Evolutionary conservation across 1,284 basidiomycete genomes (phyloP), one percentile per base, ranked within the genome.

Genomic region (Irpex sp.): DNA sequence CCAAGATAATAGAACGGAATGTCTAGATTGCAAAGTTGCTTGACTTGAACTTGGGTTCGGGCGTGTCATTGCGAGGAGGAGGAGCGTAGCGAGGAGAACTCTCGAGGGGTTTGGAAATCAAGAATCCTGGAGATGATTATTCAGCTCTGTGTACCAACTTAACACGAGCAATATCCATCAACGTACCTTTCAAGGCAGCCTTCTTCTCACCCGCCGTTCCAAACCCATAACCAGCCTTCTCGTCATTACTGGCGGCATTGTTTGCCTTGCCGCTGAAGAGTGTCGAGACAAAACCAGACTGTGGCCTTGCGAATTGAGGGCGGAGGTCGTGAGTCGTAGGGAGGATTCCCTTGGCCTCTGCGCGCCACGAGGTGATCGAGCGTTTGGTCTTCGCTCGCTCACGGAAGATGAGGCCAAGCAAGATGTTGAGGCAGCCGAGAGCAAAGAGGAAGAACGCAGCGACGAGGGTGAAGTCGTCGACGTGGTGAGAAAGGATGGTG

Each of bases 371-470:
- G 31, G 82, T 81, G 71, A 92, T 77, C 4, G 86, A 86, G 21
- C 91, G 86, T 66, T 84, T 86, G 57, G 77, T 70, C 71, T 89
- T 91, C 62, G 81, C 83, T 1, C 74, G 77, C 68, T 85, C 82
- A 64, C 87, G 85, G 82, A 91, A 91, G 71, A 91, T 81, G 70
- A 92, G 82, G 26, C 90, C 93, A 57, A 89, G 81, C 64, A 94
- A 74, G 66, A 93, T 87, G 81, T 97, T 95, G 70, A 92, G 73
- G 73, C 91, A 91, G 1, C 92, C 93, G 60, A 96, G 73, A 57
- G 93, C 81, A 78, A 96, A 96, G 68, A 96, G 82, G 76, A 96
- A 84, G 84, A 94, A 87, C 11, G 88, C 91, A 0, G 92, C 83
- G 68, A 94, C 92, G 71, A 95, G 91, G 21, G 93, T 88, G 78